Base-by-base conservation (phyloP, 1,284 basidiomycete genomes). In the Lentinula novae-zelandiae region DNA sequence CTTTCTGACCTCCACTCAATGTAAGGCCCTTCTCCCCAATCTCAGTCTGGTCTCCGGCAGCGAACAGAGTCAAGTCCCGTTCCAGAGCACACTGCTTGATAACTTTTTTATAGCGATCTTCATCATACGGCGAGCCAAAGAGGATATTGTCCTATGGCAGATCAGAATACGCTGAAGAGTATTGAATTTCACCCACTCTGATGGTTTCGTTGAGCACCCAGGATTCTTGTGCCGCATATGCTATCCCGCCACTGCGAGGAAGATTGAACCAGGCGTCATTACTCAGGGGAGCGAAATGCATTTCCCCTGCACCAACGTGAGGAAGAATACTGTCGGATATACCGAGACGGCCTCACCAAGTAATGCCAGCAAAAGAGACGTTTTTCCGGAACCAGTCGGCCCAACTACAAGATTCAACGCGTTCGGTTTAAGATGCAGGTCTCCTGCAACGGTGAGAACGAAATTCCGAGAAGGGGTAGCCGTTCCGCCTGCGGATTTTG, bases 151-250 rank as follows among this genome's bases (percentile, higher is more conserved):
- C 87, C 68, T 77, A 34, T 15, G 27, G n/a, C 20, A 5, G 27
- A 12, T 20, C 53, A 54, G 38, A 3, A 27, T 27, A 27, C 8
- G 12, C 5, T 0, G n/a, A 5, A 33, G 12, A 15, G 34, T 34
- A 10, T 31, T 10, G 9, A 13, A n/a, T 6, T 9, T 13, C 17
- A 39, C 20, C 55, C 53, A 69, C 73, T 66, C 75, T 72, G 63
- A 76, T 77, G 3, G 72, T 77, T 60, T 76, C 74, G 65, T 85
- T 87, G 66, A 82, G 81, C 5, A 89, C 86, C 90, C 90, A 93
- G 2, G 87, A 85, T 70, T 92, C 89, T 68, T 93, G 91, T 1
- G 89, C 87, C 5, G 87, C 88, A 69, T 89, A 92, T 0, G 87
- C 85, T 9, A 92, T 80, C 13, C 90, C 89, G 2, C 81, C 76